phyloP scores from a whole-genome alignment of 257 asterid genomes.

The Ballota nigra region DNA sequence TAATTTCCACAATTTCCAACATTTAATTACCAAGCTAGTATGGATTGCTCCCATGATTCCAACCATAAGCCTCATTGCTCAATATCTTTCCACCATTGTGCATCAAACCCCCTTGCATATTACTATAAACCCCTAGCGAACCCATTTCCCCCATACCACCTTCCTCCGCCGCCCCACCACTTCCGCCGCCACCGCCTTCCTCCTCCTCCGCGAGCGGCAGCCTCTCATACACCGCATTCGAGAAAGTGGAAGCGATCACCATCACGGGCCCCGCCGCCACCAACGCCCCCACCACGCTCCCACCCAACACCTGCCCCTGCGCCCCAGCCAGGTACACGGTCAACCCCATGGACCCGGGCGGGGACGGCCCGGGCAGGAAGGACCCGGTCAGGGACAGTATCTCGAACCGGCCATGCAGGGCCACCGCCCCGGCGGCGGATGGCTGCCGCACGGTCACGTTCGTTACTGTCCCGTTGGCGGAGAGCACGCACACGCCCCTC shows the following conservation, averaged over 20 bases:
- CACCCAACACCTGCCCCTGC: conserved; percentile 70
- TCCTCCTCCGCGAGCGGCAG: conserved; percentile 62
- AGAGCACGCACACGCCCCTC: conserved; percentile 59
- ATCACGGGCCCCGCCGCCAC: conserved; percentile 68
- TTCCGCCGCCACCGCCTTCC: conserved; percentile 20
- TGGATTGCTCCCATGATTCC: conserved; percentile 62
- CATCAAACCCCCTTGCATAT: neutral
- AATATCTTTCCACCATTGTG: conserved; percentile 26
- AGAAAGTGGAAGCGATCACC: conserved; percentile 65
- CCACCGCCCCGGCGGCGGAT: conserved; percentile 60
- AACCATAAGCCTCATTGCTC: conserved; percentile 48
- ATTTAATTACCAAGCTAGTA: conserved; percentile 31
- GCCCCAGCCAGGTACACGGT: conserved; percentile 61
- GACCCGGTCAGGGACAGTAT: conserved; percentile 57
- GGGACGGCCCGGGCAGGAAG: conserved; percentile 67
- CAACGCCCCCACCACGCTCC: conserved; percentile 59
- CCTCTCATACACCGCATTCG: conserved; percentile 69
- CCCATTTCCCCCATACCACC: conserved; percentile 47
- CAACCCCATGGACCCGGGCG: conserved; percentile 63
- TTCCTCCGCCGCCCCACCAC: conserved; percentile 22
- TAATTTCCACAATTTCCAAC: neutral
- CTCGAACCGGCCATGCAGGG: conserved; percentile 59
- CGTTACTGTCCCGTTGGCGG: conserved; percentile 59
- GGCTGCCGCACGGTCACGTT: conserved; percentile 64
- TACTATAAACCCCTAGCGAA: conserved; percentile 33